Percentiles rank a stretch among this genome's conserved stretches.
Conservation (phyloP, 2,329 filamentous ascomycete genomes). For the Nemania diffusa region DNA sequence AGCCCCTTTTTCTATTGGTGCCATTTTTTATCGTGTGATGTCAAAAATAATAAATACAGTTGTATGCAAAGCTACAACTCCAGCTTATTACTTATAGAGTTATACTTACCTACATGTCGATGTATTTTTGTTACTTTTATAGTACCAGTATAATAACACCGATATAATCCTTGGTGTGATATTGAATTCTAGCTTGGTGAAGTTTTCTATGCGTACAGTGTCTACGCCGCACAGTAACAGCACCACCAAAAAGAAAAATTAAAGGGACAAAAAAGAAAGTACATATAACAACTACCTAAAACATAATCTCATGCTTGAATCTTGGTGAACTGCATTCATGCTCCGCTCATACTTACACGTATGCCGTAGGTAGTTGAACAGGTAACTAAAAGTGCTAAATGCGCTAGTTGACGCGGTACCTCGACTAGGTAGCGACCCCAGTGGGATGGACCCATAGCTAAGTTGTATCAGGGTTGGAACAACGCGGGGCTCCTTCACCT, state of each 20-base stretch:
- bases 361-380: conserved; percentile 15
- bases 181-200: neutral
- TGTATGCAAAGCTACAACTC: neutral
- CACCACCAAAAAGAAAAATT: neutral
- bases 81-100: neutral
- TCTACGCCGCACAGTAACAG: neutral
- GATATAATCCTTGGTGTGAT: neutral
- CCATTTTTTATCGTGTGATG: neutral
- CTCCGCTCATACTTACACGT: neutral
- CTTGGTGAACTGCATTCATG: neutral
- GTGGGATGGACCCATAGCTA: conserved; percentile 14
- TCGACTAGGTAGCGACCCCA: conserved; percentile 1
- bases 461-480: conserved; percentile 18
- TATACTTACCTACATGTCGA: neutral
- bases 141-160: neutral
- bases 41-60: neutral
- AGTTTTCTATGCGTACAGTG: neutral
- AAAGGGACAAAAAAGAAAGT: no score
- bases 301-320: neutral
- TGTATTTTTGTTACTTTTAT: neutral
- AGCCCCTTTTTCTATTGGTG: neutral
- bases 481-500: conserved; percentile 14
- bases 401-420: conserved; percentile 17
- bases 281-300: neutral
- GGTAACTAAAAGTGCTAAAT: conserved; percentile 11